A percentile compares a stretch with the other conserved stretches of the same genome.
Conservation (phyloP, 1,284 basidiomycete genomes). For the Leccinum angustisporum region DNA sequence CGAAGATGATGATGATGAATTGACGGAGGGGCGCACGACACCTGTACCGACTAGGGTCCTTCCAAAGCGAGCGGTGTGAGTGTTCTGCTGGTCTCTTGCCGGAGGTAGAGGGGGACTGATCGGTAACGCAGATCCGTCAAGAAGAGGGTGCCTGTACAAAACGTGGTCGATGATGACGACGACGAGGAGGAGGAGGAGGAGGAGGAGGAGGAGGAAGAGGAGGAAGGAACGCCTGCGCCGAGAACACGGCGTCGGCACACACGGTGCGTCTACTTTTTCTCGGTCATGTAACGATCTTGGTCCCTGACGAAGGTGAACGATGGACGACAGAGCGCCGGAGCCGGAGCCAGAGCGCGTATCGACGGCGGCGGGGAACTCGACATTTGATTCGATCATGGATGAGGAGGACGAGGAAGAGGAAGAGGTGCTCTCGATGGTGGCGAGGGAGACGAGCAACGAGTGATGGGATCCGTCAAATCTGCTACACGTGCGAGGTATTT, state of each 20-base stretch:
- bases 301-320: background rate
- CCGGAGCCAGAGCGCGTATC: background rate
- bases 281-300: background rate
- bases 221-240: conserved; percentile 23
- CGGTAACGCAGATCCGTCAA: conserved; percentile 34
- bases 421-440: conserved; percentile 37
- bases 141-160: conserved; percentile 27
- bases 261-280: conserved; percentile 10
- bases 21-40: conserved; percentile 30
- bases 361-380: conserved; percentile 10
- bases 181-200: conserved; percentile 40
- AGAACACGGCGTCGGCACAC: background rate
- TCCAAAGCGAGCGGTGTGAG: conserved; percentile 47
- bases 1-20: conserved; percentile 36
- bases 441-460: background rate
- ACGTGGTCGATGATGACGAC: conserved; percentile 23
- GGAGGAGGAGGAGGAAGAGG: conserved; percentile 33
- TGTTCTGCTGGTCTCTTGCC: background rate
- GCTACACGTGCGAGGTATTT: background rate
- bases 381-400: conserved; percentile 32
- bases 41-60: conserved; percentile 39
- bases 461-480: background rate
- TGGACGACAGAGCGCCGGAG: background rate
- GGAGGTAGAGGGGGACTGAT: background rate
- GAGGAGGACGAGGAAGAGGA: conserved; percentile 32